Percentiles rank a stretch among this genome's conserved stretches.
These are phyloP conservation scores for Cyclocybe cylindracea DNA, from an alignment of 768 basidiomycete genomes.

Conservation along the genomic window DNA sequence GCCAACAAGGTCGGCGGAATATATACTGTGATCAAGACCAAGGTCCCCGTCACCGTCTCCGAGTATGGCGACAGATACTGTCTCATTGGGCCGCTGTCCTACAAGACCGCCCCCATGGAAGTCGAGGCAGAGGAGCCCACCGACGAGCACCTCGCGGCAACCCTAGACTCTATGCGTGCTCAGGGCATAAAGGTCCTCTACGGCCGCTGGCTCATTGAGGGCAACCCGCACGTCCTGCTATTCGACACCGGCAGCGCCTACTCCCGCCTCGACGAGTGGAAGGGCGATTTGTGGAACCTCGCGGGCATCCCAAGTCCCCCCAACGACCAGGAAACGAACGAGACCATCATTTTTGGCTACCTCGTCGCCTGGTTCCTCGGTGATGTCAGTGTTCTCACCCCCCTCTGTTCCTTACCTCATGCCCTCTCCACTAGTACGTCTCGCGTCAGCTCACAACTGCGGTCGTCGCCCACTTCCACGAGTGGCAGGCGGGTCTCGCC, in stretches of 20 bases:
- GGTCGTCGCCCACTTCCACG: conserved; percentile 97
- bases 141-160: conserved; percentile 73
- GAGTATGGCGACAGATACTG: conserved; percentile 96
- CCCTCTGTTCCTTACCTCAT: conserved; percentile 6
- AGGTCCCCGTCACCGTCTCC: conserved; percentile 95
- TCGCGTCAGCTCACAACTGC: conserved; percentile 79
- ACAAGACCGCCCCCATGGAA: conserved; percentile 99
- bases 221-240: conserved; percentile 90
- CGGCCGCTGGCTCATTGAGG: conserved; percentile 98
- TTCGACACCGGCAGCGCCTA: conserved; percentile 94
- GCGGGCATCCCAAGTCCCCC: conserved; percentile 98
- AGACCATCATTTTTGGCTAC: conserved; percentile 96
- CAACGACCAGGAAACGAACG: conserved; percentile 97
- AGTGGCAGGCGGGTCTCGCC: conserved; percentile 98
- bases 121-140: conserved; percentile 91
- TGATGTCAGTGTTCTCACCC: conserved; percentile 59
- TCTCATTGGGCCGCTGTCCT: conserved; percentile 95
- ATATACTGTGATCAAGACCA: conserved; percentile 99
- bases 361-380: conserved; percentile 99
- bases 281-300: conserved; percentile 96
- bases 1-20: conserved; percentile 99
- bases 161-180: conserved; percentile 80
- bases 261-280: conserved; percentile 95
- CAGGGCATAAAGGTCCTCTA: conserved; percentile 94
- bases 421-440: conserved; percentile 58